Evolutionary conservation across 2,329 filamentous ascomycete species (phyloP), one percentile per base, ranked within the genome.

Genomic region (Ceratocystis cacaofunesta): DNA sequence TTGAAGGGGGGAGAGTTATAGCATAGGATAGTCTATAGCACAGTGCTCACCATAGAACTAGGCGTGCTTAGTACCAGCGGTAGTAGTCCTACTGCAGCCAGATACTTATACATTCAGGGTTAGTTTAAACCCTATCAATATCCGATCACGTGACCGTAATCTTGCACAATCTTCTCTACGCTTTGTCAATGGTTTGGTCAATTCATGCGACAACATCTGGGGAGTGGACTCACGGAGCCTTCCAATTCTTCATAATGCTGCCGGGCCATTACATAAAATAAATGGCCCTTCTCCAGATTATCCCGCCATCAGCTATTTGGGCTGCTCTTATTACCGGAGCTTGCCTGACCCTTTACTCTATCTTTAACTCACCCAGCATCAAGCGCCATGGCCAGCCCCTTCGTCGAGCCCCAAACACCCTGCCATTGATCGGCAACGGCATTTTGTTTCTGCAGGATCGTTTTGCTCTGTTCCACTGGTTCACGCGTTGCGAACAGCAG

Each of bases 391-490:
- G 70, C 1, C 64, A 66, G 7, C 63, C 67, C 5, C 48, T 69
- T 30, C 68, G 65, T 32, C 65, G 52, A 2, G 68, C 80, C 0
- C 79, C 79, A 1, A 75, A 79, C 65, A 80, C 80, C 2, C 71
- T 82, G 1, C 84, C 83, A 0, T 67, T 86, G 1, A 75, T 79
- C 3, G 84, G 84, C 30, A 86, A 87, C 69, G 84, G 84, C 5
- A 76, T 87, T 58, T 72, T 81, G 6, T 87, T 87, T 70, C 75
- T 86, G 1, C 82, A 80, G 69, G 76, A 81, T 1, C 79, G 84
- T 2, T 80, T 85, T 70, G 80, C 78, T 64, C 77, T 87, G 4
- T 84, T 87, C 68, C 74, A 78, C 6, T 87, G 84, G 84, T 87
- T 87, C 70, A 77, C 80, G 61, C 78, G 76, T 69, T 84, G 82